Base-by-base conservation (phyloP, 306 rosid genomes). In the Prunus fruticosa region DNA sequence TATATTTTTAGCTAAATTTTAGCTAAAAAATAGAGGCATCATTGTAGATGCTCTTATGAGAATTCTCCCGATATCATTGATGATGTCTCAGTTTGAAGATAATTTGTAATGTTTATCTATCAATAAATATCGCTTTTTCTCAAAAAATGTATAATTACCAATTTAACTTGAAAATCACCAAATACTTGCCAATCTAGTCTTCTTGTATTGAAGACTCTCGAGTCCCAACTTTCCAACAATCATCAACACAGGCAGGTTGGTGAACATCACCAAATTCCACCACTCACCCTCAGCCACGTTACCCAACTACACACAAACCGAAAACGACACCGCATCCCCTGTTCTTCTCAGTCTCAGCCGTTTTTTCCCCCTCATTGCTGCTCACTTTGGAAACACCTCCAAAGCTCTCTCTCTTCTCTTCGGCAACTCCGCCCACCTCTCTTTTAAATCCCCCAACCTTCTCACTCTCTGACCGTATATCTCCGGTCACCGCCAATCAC, bases 341-440 rank as follows among this genome's bases (percentile, higher is more conserved):
- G 16, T 14, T 25, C 5, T 18, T 23, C n/a, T n/a, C 27, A 11
- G 19, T 61, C 61, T 18, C 4, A 23, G 51, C 47, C 51, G 57
- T 25, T 57, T 45, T 56, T 8, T 46, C 16, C 25, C 46, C 64
- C 19, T 19, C 43, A n/a, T 8, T 61, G 25, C 25, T 22, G 68
- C 15, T 25, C 11, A 9, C 77, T 50, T 60, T 45, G 81, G 74
- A 78, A 62, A 50, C 65, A 43, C 53, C 75, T 71, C 84, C 81
- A 18, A 60, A 67, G 56, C 71, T 51, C 6, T 47, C 15, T 7
- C 34, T 30, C 32, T 28, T 27, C 12, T 14, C 46, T 45, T 46
- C 69, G 69, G 20, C 62, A 45, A 25, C 43, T 38, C 74, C 72
- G 77, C 58, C 76, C 41, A 2, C 43, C 71, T 13, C 56, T 71